Percentiles rank a stretch among this genome's conserved stretches.
Evolutionary conservation across 257 asterid genomes (phyloP).

Genomic region (Verbascum thapsus): DNA sequence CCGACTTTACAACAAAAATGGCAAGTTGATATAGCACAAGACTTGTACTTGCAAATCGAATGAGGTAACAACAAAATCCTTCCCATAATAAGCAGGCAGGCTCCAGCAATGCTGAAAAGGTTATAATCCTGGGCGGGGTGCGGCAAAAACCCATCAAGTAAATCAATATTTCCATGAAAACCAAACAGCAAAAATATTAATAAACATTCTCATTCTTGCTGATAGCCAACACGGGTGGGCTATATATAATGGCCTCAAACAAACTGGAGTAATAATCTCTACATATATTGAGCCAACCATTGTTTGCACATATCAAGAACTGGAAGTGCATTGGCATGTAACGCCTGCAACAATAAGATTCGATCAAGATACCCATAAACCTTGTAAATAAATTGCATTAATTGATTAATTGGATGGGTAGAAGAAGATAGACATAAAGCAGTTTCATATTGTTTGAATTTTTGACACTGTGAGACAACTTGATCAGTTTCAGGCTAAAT

Average conservation of each 20-base stretch:
- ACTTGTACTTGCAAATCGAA: slow-evolving; percentile 11
- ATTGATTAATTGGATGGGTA: not conserved
- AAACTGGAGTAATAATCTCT: slow-evolving; percentile 37
- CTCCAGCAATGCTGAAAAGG: slow-evolving; percentile 7
- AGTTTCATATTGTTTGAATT: too few relatives aligned
- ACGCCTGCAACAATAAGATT: slow-evolving; percentile 87
- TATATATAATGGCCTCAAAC: slow-evolving; percentile 26
- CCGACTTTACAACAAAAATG: slow-evolving; percentile 14
- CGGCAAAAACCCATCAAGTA: slow-evolving; percentile 8
- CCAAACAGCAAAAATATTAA: slow-evolving; percentile 3
- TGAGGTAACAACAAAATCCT: slow-evolving; percentile 11
- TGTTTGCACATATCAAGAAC: slow-evolving; percentile 99
- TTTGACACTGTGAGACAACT: slow-evolving; percentile 16
- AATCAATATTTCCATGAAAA: slow-evolving; percentile 21
- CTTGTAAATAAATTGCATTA: not conserved
- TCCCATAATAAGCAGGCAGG: slow-evolving; percentile 1
- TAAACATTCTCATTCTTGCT: slow-evolving; percentile 14
- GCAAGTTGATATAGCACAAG: slow-evolving; percentile 16
- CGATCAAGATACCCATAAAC: too few relatives aligned
- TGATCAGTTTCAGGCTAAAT: not conserved
- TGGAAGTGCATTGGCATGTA: slow-evolving; percentile 96
- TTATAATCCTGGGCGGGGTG: slow-evolving; percentile 5
- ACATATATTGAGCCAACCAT: slow-evolving; percentile 96
- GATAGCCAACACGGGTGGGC: slow-evolving; percentile 18
- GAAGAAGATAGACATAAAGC: too few relatives aligned